Percentiles rank a stretch among this genome's conserved stretches.
Evolutionary conservation across 1,139 yeast species (phyloP).

Genomic region (Geotrichum candidum): DNA sequence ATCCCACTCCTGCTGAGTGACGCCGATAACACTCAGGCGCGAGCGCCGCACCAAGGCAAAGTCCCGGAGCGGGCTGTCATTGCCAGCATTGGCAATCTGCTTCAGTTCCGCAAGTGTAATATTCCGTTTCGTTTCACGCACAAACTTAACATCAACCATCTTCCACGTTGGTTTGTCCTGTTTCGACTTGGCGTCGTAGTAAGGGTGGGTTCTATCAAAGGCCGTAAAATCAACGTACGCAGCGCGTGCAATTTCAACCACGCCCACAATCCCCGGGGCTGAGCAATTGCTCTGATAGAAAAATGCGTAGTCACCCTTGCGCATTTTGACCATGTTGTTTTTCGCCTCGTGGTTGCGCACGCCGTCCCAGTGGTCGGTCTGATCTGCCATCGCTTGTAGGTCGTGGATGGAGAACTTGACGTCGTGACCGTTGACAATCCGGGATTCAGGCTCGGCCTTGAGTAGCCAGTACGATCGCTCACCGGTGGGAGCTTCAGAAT

Average conservation of each 20-base stretch:
- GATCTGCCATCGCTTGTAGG: slow-evolving; percentile 32
- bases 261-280: slow-evolving; percentile 53
- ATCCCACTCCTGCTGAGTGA: slow-evolving; percentile 40
- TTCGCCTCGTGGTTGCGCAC: slow-evolving; percentile 52
- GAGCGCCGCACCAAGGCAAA: slow-evolving; percentile 45
- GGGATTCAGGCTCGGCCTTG: slow-evolving; percentile 47
- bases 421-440: slow-evolving; percentile 46
- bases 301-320: slow-evolving; percentile 41
- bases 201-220: slow-evolving; percentile 39
- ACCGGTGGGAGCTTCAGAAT: background rate
- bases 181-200: slow-evolving; percentile 44
- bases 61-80: slow-evolving; percentile 24
- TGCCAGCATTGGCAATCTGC: slow-evolving; percentile 21
- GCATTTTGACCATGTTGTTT: slow-evolving; percentile 45
- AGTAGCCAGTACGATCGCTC: slow-evolving; percentile 44
- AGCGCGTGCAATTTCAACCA: slow-evolving; percentile 37
- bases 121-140: slow-evolving; percentile 39
- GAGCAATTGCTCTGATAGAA: slow-evolving; percentile 52
- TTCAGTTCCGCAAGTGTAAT: slow-evolving; percentile 39
- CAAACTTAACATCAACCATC: slow-evolving; percentile 46
- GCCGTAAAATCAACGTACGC: slow-evolving; percentile 41
- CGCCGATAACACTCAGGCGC: slow-evolving; percentile 47
- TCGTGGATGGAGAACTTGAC: slow-evolving; percentile 45
- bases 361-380: slow-evolving; percentile 47
- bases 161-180: slow-evolving; percentile 46